Evolutionary conservation across 2,329 filamentous ascomycete species (phyloP).

Genomic region (Aureobasidium lini): DNA sequence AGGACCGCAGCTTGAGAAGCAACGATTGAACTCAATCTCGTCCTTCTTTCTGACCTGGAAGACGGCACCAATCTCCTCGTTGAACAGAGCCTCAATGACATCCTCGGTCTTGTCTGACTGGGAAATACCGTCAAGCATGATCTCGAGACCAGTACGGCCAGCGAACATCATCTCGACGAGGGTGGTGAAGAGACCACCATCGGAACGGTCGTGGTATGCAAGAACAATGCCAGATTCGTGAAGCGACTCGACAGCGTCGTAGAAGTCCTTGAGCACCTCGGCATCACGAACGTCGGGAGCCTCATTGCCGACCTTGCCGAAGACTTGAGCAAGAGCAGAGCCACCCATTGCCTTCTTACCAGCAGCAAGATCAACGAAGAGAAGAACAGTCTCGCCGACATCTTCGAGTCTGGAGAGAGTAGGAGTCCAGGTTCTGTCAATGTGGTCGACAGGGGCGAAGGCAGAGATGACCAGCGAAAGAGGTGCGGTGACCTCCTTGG

Average conservation of each 20-base stretch:
- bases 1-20: slow-evolving; percentile 84
- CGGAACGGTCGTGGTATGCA: slow-evolving; percentile 90
- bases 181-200: slow-evolving; percentile 86
- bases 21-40: slow-evolving; percentile 77
- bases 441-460: slow-evolving; percentile 75
- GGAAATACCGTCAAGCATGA: slow-evolving; percentile 71
- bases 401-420: slow-evolving; percentile 75
- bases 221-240: slow-evolving; percentile 67
- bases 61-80: slow-evolving; percentile 89
- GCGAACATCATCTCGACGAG: slow-evolving; percentile 98
- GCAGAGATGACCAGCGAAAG: slow-evolving; percentile 87
- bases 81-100: slow-evolving; percentile 77
- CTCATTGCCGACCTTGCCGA: slow-evolving; percentile 77
- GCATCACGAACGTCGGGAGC: slow-evolving; percentile 79
- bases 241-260: slow-evolving; percentile 69
- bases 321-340: slow-evolving; percentile 82
- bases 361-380: slow-evolving; percentile 84
- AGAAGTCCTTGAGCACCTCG: slow-evolving; percentile 78
- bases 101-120: slow-evolving; percentile 49
- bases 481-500: slow-evolving; percentile 84
- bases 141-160: slow-evolving; percentile 77
- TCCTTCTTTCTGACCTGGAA: slow-evolving; percentile 88
- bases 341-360: slow-evolving; percentile 79
- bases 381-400: slow-evolving; percentile 77
- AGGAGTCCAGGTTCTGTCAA: slow-evolving; percentile 87